Percentiles rank a stretch among this genome's conserved stretches.
Conservation (phyloP, 23 red algal genomes). For the Gracilaria domingensis region DNA sequence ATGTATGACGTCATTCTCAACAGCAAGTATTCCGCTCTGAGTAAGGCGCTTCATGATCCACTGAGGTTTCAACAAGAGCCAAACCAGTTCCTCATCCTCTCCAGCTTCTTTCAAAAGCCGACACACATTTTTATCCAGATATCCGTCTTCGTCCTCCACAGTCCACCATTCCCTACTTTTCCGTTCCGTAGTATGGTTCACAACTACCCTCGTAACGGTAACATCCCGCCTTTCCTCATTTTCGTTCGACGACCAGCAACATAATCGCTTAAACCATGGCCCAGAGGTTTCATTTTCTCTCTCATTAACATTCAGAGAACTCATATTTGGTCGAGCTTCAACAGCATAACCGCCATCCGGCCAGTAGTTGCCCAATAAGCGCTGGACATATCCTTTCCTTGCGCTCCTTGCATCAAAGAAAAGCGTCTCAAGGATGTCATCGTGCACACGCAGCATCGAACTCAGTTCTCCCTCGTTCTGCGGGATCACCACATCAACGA, state of each 20-base stretch:
- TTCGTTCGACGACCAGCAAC: not conserved
- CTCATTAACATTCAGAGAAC: not conserved
- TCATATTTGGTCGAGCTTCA: not conserved
- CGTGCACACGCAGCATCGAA: not conserved
- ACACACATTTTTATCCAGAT: not conserved
- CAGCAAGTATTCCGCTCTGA: not conserved
- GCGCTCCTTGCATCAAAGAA: not conserved
- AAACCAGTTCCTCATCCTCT: not conserved
- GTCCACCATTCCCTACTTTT: not conserved
- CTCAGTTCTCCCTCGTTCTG: not conserved
- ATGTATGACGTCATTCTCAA: not conserved
- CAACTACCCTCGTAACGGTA: not conserved
- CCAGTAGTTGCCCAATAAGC: not conserved
- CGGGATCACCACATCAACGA: not conserved
- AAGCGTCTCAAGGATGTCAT: not conserved
- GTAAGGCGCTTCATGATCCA: not conserved
- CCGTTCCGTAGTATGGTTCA: not conserved
- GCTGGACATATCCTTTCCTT: not conserved
- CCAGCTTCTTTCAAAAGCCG: not conserved
- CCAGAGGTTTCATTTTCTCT: not conserved
- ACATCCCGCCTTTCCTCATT: not conserved
- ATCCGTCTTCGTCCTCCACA: not conserved
- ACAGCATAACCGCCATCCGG: not conserved
- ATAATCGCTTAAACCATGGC: not conserved
- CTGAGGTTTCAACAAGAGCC: not conserved